Base-by-base conservation (phyloP, 1,139 yeast species). In the Sugiyamaella xylanicola region DNA sequence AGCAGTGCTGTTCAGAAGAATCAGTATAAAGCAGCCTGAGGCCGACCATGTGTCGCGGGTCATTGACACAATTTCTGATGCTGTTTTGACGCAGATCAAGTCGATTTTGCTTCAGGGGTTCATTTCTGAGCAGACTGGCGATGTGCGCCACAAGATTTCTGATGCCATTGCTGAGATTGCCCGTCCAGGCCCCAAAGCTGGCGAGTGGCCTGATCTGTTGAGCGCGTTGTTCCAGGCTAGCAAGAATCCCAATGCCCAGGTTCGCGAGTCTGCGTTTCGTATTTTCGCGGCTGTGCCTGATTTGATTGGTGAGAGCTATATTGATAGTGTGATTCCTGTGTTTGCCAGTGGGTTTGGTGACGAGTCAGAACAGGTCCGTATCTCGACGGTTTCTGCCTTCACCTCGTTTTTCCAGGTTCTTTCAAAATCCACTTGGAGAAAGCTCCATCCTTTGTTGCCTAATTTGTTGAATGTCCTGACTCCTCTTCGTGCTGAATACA, bases 131-230 rank as follows among this genome's bases (percentile, higher is more conserved):
- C 87, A 85, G 68, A 76, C 87, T 20, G 82, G 82, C 59, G 82
- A 80, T 60, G 92, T 91, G 37, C 85, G 98, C 69, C 97, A 92
- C 71, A 93, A 93, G 69, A 77, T 93, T 54, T 85, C 97, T 3
- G 99, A 93, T 74, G 96, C 96, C 3, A 87, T 93, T 56, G 89
- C 98, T 0, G 98, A 92, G 71, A 83, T 93, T 42, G 95, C 97
- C 5, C 67, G 70, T 45, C 60, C 66, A 40, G 59, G 66, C 62
- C 65, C 66, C 56, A 39, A 65, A 56, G 39, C 59, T 20, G 49
- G 58, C 16, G 72, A 77, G 13, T 92, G 98, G 98, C 81, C 84
- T 27, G 92, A 87, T 49, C 78, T 92, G 49, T 74, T 90, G 47
- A 91, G 90, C 50, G 83, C 91, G 0, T 75, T 92, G 51, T 81